A percentile compares a stretch with the other conserved stretches of the same genome.
phyloP scores from a whole-genome alignment of 2,329 filamentous ascomycete species.

The Scedosporium dehoogii region DNA sequence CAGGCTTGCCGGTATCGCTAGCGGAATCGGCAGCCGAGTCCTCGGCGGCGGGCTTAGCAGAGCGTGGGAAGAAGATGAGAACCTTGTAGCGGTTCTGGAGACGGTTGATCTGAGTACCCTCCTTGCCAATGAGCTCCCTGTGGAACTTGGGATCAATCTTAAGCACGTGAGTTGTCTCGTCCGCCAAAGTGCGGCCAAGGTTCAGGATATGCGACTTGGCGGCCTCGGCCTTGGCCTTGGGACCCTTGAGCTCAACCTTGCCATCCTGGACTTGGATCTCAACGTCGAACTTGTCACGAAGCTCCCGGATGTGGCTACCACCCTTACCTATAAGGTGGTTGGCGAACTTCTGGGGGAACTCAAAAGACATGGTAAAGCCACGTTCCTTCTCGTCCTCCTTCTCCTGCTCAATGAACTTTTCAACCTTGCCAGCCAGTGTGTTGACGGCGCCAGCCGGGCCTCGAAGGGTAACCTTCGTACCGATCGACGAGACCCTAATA shows the following conservation, averaged over 20 bases:
- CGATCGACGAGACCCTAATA: constrained; percentile 47
- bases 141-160: constrained; percentile 94
- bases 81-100: constrained; percentile 90
- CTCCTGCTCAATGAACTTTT: constrained; percentile 74
- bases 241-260: constrained; percentile 90
- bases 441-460: constrained; percentile 67
- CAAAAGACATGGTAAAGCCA: constrained; percentile 74
- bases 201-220: constrained; percentile 74
- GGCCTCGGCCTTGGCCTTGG: constrained; percentile 84
- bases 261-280: constrained; percentile 87
- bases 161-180: constrained; percentile 77
- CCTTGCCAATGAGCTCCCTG: constrained; percentile 81
- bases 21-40: constrained; percentile 61
- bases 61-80: constrained; percentile 83
- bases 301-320: constrained; percentile 55
- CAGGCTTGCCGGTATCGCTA: constrained; percentile 56
- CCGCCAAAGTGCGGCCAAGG: constrained; percentile 73
- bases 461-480: constrained; percentile 59
- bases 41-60: constrained; percentile 53
- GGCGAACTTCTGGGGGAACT: constrained; percentile 90
- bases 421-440: constrained; percentile 61
- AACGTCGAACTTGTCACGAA: constrained; percentile 58
- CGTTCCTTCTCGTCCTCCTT: constrained; percentile 90
- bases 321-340: constrained; percentile 70
- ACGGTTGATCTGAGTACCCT: constrained; percentile 80